A percentile compares a stretch with the other conserved stretches of the same genome.
These are phyloP conservation scores for Silene latifolia DNA, from an alignment of 148 eudicot genomes.

Conservation along the genomic window DNA sequence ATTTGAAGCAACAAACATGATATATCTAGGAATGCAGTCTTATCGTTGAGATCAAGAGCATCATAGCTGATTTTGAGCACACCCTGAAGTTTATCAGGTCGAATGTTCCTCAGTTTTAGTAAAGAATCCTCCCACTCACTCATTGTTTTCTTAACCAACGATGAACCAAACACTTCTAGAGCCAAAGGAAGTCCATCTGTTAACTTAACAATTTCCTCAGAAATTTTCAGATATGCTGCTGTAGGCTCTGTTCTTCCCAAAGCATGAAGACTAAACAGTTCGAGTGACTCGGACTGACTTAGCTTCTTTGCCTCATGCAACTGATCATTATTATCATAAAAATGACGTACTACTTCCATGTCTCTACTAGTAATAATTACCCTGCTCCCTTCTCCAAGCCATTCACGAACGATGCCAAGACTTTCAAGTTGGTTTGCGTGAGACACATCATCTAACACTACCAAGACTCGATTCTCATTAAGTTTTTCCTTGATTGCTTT, in stretches of 20 bases:
- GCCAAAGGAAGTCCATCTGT: slow-evolving; percentile 72
- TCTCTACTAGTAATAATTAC: slow-evolving; percentile 51
- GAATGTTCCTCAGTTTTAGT: slow-evolving; percentile 29
- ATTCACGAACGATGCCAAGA: slow-evolving; percentile 29
- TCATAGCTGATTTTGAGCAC: slow-evolving; percentile 49
- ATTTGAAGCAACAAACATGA: slow-evolving; percentile 54
- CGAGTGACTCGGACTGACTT: slow-evolving; percentile 31
- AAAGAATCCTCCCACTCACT: slow-evolving; percentile 48
- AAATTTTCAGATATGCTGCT: slow-evolving; percentile 22
- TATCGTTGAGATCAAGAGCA: slow-evolving; percentile 40
- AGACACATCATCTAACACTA: slow-evolving; percentile 57
- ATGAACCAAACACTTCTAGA: slow-evolving; percentile 64
- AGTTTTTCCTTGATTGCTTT: slow-evolving; percentile 12
- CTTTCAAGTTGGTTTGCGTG: slow-evolving; percentile 27
- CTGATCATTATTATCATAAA: slow-evolving; percentile 23
- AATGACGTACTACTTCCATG: slow-evolving; percentile 14
- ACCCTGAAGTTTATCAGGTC: slow-evolving; percentile 41
- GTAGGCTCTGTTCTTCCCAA: slow-evolving; percentile 44
- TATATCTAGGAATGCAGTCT: slow-evolving; percentile 54
- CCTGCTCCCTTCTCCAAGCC: slow-evolving; percentile 52
- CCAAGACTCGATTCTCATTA: slow-evolving; percentile 29
- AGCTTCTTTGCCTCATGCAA: slow-evolving; percentile 42
- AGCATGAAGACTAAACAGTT: slow-evolving; percentile 54
- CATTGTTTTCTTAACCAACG: slow-evolving; percentile 38
- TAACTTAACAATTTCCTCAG: slow-evolving; percentile 34